Evolutionary conservation across 768 basidiomycete species (phyloP).

Genomic region (Psilocybe sp.): DNA sequence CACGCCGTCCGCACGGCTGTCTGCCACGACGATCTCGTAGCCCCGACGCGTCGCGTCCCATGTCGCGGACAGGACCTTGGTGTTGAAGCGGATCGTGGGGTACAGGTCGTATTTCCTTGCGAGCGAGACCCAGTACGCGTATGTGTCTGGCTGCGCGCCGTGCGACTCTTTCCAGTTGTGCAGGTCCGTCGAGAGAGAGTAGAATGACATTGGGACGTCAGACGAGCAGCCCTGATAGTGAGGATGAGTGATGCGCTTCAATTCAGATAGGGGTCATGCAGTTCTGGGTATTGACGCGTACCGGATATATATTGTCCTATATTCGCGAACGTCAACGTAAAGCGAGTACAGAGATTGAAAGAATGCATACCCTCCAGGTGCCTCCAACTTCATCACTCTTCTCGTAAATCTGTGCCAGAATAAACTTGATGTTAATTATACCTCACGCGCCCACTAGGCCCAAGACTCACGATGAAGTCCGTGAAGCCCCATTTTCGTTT

Average conservation of each 20-base stretch:
- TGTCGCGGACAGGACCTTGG: conserved; percentile 37
- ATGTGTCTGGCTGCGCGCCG: conserved; percentile 38
- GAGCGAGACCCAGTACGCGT: conserved; percentile 39
- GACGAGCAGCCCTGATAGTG: conserved; percentile 40
- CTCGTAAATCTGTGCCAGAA: conserved; percentile 41
- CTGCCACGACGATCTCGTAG: conserved; percentile 36
- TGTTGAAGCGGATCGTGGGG: conserved; percentile 39
- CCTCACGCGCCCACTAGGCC: background rate
- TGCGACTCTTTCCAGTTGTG: conserved; percentile 43
- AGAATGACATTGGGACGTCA: conserved; percentile 40
- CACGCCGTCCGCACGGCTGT: conserved; percentile 27
- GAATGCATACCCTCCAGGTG: conserved; percentile 45
- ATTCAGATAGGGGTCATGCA: background rate
- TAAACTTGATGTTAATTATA: background rate
- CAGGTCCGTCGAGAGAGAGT: conserved; percentile 46
- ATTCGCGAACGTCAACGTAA: background rate
- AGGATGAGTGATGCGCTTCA: background rate
- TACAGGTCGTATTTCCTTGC: conserved; percentile 40
- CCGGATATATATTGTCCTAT: conserved; percentile 36
- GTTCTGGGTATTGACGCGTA: conserved; percentile 6
- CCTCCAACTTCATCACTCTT: conserved; percentile 44
- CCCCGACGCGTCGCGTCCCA: conserved; percentile 38
- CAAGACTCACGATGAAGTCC: conserved; percentile 35
- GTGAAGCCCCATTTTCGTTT: conserved; percentile 31
- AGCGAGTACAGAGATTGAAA: background rate